These are phyloP conservation scores for Proliferodiscus dingleyae DNA, from an alignment of 2,329 filamentous ascomycete genomes.

Conservation along the genomic window DNA sequence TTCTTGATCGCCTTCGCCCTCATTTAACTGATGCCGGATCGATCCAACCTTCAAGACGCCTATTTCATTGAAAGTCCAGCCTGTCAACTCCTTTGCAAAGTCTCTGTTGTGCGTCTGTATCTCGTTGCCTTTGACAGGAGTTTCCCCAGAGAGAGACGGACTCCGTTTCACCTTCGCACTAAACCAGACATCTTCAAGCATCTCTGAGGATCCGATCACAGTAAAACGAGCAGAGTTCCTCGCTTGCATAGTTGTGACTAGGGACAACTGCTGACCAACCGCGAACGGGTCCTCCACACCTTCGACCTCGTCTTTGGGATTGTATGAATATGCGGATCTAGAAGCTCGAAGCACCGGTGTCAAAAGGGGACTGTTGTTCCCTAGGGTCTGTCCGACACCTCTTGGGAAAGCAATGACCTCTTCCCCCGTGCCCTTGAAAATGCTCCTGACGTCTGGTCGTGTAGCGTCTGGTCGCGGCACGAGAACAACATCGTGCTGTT, in stretches of 20 bases:
- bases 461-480: constrained; percentile 62
- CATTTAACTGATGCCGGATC: constrained; percentile 70
- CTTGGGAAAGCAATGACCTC: constrained; percentile 74
- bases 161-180: constrained; percentile 63
- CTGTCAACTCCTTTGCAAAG: constrained; percentile 79
- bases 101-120: constrained; percentile 71
- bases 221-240: constrained; percentile 89
- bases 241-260: constrained; percentile 84
- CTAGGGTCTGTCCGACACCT: constrained; percentile 75
- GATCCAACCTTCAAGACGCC: constrained; percentile 82
- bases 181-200: constrained; percentile 87
- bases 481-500: constrained; percentile 84
- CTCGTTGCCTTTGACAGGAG: constrained; percentile 43
- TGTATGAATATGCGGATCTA: constrained; percentile 85
- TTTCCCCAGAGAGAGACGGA: constrained; percentile 36
- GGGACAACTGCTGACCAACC: constrained; percentile 73
- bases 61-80: constrained; percentile 94
- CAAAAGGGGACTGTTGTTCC: constrained; percentile 68
- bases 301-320: constrained; percentile 77
- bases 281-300: constrained; percentile 78
- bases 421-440: constrained; percentile 61
- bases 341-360: constrained; percentile 79
- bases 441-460: constrained; percentile 67
- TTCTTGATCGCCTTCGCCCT: constrained; percentile 46
- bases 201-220: constrained; percentile 79